A percentile compares a stretch with the other conserved stretches of the same genome.
Evolutionary conservation across 2,329 filamentous ascomycete genomes (phyloP).

Genomic region (Helotiales sp.): DNA sequence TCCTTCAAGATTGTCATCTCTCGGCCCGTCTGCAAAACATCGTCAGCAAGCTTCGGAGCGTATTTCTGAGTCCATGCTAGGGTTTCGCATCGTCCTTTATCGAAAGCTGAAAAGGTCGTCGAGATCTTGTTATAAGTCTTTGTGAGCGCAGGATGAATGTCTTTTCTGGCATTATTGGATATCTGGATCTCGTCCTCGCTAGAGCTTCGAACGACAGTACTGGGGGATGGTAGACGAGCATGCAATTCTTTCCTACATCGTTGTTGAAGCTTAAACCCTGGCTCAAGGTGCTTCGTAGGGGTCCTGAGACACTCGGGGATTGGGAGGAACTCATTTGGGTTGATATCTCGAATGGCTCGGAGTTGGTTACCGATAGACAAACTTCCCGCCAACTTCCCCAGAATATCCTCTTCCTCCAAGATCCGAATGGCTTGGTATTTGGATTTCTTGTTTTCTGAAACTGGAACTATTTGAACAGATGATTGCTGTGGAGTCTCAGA

Average conservation of each 20-base stretch:
- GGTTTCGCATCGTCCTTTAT: slow-evolving; percentile 73
- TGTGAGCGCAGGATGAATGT: slow-evolving; percentile 57
- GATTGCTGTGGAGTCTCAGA: background rate
- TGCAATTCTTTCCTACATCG: slow-evolving; percentile 49
- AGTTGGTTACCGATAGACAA: slow-evolving; percentile 23
- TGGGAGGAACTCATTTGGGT: slow-evolving; percentile 39
- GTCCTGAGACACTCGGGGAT: slow-evolving; percentile 52
- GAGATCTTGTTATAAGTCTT: slow-evolving; percentile 61
- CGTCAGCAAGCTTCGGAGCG: slow-evolving; percentile 64
- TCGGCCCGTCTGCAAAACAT: slow-evolving; percentile 73
- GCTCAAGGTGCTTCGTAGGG: slow-evolving; percentile 58
- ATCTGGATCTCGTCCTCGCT: slow-evolving; percentile 40
- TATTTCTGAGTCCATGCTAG: slow-evolving; percentile 83
- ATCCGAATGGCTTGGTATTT: slow-evolving; percentile 32
- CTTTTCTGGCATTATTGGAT: background rate
- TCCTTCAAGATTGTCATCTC: slow-evolving; percentile 73
- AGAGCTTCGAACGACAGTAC: slow-evolving; percentile 21
- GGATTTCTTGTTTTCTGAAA: slow-evolving; percentile 25
- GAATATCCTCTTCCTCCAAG: slow-evolving; percentile 28
- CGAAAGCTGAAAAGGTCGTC: slow-evolving; percentile 72
- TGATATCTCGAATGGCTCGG: slow-evolving; percentile 24
- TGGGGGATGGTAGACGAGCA: slow-evolving; percentile 6
- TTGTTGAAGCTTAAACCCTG: slow-evolving; percentile 52
- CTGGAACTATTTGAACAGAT: background rate
- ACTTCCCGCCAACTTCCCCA: slow-evolving; percentile 22